Evolutionary conservation across 306 rosid genomes (phyloP).

Genomic region (Sicyos baderoa): DNA sequence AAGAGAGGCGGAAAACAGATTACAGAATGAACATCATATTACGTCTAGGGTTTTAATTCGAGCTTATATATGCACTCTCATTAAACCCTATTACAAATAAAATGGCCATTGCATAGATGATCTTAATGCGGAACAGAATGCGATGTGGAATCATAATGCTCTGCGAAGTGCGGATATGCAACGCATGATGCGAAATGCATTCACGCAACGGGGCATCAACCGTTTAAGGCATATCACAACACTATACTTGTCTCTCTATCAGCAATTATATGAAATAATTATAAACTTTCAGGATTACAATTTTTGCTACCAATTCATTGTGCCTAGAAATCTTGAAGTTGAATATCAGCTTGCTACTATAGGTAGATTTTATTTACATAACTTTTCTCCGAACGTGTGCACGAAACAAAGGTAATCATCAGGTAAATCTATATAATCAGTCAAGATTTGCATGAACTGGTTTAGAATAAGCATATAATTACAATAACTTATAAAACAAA

Average conservation of each 20-base stretch:
- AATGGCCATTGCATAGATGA: too few relatives aligned
- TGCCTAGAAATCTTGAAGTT: neutral
- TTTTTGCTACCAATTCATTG: neutral
- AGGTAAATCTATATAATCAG: neutral
- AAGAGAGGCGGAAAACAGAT: too few relatives aligned
- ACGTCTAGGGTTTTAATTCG: too few relatives aligned
- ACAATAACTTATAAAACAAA: neutral
- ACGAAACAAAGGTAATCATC: neutral
- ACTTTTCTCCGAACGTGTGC: neutral
- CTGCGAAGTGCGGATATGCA: too few relatives aligned
- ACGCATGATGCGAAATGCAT: too few relatives aligned
- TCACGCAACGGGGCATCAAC: too few relatives aligned
- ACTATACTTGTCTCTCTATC: neutral
- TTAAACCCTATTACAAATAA: too few relatives aligned
- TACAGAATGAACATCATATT: too few relatives aligned
- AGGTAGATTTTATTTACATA: neutral
- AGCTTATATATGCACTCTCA: too few relatives aligned
- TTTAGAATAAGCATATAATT: neutral
- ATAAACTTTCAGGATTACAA: neutral
- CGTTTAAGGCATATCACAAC: too few relatives aligned
- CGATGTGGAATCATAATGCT: too few relatives aligned
- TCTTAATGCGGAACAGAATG: too few relatives aligned
- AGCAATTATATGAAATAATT: neutral
- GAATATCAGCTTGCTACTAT: neutral
- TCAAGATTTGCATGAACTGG: neutral